Conservation (phyloP, 805 yeast species). For the Sugiyamaella floridensis region DNA sequence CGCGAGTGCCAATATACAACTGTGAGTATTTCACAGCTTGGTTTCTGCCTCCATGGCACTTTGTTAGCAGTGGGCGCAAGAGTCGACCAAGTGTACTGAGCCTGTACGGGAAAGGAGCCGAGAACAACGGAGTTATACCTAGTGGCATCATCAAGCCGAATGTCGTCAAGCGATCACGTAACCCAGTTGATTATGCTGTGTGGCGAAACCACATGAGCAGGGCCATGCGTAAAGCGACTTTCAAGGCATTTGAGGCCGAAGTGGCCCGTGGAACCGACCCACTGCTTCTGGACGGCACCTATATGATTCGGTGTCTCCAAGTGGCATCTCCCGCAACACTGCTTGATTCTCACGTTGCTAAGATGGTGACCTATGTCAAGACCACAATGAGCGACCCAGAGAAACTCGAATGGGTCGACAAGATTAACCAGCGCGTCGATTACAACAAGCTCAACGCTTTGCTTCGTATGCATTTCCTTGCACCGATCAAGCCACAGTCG, state of each 20-base stretch:
- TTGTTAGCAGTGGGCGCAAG: constrained; percentile 16
- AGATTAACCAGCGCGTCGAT: constrained; percentile 7
- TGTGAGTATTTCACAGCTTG: constrained; percentile 12
- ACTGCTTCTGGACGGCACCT: constrained; percentile 14
- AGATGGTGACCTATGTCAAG: constrained; percentile 5
- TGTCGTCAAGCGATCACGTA: constrained; percentile 9
- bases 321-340: constrained; percentile 6
- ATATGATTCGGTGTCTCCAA: constrained; percentile 9
- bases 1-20: constrained; percentile 8
- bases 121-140: constrained; percentile 14
- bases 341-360: constrained; percentile 9
- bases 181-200: constrained; percentile 18
- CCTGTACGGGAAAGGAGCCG: constrained; percentile 10
- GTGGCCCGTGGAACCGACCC: neutral
- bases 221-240: constrained; percentile 1
- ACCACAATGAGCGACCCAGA: neutral
- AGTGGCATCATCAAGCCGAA: neutral
- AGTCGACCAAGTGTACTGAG: constrained; percentile 16
- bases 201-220: constrained; percentile 15
- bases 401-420: constrained; percentile 13
- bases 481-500: constrained; percentile 1
- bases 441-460: constrained; percentile 3
- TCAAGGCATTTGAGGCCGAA: constrained; percentile 3
- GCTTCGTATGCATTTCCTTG: constrained; percentile 3
- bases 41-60: constrained; percentile 19